Evolutionary conservation across 208 protist species (phyloP).

Genomic region (Trypanosoma platydactyli): DNA sequence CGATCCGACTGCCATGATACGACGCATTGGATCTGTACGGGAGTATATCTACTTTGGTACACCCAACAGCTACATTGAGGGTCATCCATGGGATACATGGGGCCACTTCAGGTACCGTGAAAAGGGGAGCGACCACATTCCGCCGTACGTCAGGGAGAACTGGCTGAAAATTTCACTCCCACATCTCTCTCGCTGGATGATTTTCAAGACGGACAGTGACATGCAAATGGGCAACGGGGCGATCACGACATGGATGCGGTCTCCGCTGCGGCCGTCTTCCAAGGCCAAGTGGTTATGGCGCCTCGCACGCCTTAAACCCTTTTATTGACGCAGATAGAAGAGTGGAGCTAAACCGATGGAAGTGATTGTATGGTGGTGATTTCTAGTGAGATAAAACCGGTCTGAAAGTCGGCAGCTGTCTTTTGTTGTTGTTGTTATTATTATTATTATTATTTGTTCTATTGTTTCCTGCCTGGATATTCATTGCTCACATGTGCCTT

Average conservation of each 20-base stretch:
- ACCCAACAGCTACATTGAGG: constrained; percentile 83
- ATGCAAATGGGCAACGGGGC: constrained; percentile 80
- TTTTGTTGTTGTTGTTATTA: too few species aligned
- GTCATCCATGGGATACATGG: constrained; percentile 84
- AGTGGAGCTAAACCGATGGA: neutral
- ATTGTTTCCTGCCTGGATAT: too few species aligned
- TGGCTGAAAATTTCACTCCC: constrained; percentile 69
- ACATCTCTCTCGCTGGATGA: constrained; percentile 81
- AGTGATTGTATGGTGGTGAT: neutral
- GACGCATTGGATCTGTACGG: constrained; percentile 74
- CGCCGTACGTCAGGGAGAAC: constrained; percentile 74
- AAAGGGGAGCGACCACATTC: constrained; percentile 52
- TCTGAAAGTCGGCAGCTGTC: too few species aligned
- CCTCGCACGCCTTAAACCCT: constrained; percentile 62
- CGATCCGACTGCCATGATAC: constrained; percentile 72
- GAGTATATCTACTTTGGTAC: constrained; percentile 89
- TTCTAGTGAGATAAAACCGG: neutral
- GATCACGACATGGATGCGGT: constrained; percentile 74
- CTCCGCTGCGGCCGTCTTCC: constrained; percentile 51
- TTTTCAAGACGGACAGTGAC: constrained; percentile 80
- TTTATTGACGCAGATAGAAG: constrained; percentile 47
- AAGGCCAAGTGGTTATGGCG: constrained; percentile 48
- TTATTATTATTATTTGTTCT: too few species aligned
- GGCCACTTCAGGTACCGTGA: constrained; percentile 81
- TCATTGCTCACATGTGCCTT: too few species aligned